Evolutionary conservation across 768 basidiomycete genomes (phyloP).

Genomic region (Hirschioporus abietinus): DNA sequence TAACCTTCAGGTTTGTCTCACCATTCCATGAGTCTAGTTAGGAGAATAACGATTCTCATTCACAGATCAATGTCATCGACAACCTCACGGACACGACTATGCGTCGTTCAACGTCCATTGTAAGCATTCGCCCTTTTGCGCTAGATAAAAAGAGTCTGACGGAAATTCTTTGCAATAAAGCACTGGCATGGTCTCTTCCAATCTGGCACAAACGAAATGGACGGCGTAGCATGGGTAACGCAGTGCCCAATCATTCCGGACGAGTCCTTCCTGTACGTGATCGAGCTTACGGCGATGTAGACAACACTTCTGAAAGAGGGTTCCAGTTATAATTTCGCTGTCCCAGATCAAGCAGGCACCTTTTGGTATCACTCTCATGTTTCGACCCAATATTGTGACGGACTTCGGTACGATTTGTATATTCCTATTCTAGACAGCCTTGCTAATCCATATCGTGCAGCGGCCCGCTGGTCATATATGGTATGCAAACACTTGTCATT

Average conservation of each 20-base stretch:
- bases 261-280: slow-evolving; percentile 28
- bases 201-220: slow-evolving; percentile 25
- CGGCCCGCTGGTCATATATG: slow-evolving; percentile 12
- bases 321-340: slow-evolving; percentile 5
- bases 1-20: slow-evolving; percentile 19
- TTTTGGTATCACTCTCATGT: slow-evolving; percentile 33
- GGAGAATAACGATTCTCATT: slow-evolving; percentile 23
- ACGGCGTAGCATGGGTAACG: slow-evolving; percentile 38
- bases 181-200: slow-evolving; percentile 31
- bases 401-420: slow-evolving; percentile 15
- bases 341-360: slow-evolving; percentile 21
- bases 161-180: background rate
- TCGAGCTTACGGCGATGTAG: background rate
- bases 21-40: background rate
- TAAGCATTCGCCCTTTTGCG: slow-evolving; percentile 2
- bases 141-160: background rate
- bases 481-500: background rate
- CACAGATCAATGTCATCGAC: slow-evolving; percentile 7
- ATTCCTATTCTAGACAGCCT: slow-evolving; percentile 3
- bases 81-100: slow-evolving; percentile 18
- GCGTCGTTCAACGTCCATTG: slow-evolving; percentile 18
- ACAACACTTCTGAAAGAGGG: background rate
- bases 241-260: slow-evolving; percentile 43
- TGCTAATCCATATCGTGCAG: slow-evolving; percentile 10
- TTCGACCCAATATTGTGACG: slow-evolving; percentile 35